A percentile compares a stretch with the other conserved stretches of the same genome.
These are phyloP conservation scores for Zygosaccharomyces bisporus DNA, from an alignment of 805 yeast genomes.

Conservation along the genomic window DNA sequence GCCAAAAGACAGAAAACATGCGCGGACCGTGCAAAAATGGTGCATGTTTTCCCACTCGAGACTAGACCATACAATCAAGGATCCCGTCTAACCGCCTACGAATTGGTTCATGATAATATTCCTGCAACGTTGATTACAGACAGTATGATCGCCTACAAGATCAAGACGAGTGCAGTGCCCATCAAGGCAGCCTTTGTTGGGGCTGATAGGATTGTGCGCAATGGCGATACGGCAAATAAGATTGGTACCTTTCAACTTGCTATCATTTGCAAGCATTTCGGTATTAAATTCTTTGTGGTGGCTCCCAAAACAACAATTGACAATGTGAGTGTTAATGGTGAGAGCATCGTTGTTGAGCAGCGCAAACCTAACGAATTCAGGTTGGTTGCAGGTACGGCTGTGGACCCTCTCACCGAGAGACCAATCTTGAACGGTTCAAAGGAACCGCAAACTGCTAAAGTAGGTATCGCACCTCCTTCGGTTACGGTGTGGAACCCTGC, in stretches of 20 bases:
- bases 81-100: conserved; percentile 87
- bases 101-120: conserved; percentile 75
- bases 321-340: conserved; percentile 59
- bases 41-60: conserved; percentile 81
- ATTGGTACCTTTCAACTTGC: conserved; percentile 93
- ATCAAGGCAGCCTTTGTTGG: conserved; percentile 88
- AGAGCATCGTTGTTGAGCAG: conserved; percentile 77
- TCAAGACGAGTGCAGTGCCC: conserved; percentile 51
- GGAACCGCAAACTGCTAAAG: conserved; percentile 43
- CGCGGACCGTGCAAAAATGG: conserved; percentile 45
- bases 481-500: conserved; percentile 94
- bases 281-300: conserved; percentile 83
- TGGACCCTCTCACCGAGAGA: conserved; percentile 32
- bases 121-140: conserved; percentile 90
- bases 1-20: conserved; percentile 28
- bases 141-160: conserved; percentile 80
- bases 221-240: conserved; percentile 96
- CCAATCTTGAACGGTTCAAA: conserved; percentile 27
- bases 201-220: conserved; percentile 87
- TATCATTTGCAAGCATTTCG: conserved; percentile 58
- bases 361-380: conserved; percentile 80
- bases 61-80: conserved; percentile 98
- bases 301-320: conserved; percentile 95
- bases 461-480: conserved; percentile 80
- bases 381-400: conserved; percentile 63